Evolutionary conservation across 2,329 filamentous ascomycete species (phyloP).

Genomic region (Ilyonectria mors-panacis): DNA sequence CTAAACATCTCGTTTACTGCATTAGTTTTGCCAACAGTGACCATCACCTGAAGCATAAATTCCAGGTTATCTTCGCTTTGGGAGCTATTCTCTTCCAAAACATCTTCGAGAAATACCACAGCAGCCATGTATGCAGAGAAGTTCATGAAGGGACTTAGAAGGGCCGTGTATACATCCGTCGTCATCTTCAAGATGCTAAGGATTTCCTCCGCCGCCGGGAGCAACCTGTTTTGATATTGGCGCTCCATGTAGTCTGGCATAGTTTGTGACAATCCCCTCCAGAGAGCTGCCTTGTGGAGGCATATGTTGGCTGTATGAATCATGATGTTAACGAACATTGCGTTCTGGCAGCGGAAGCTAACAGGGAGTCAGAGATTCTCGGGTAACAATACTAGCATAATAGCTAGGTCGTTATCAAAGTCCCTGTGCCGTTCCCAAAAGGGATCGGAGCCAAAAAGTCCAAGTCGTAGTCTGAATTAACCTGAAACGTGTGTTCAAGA

Average conservation of each 20-base stretch:
- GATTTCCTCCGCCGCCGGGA: constrained; percentile 85
- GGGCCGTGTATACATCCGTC: constrained; percentile 37
- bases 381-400: constrained; percentile 81
- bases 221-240: constrained; percentile 72
- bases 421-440: constrained; percentile 87
- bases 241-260: constrained; percentile 55
- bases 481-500: constrained; percentile 77
- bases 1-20: constrained; percentile 78
- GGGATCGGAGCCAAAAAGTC: constrained; percentile 49
- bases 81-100: constrained; percentile 72
- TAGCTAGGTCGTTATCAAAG: constrained; percentile 82
- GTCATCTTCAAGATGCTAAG: constrained; percentile 79
- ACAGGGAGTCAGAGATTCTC: constrained; percentile 77
- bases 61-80: constrained; percentile 68
- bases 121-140: constrained; percentile 81
- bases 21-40: constrained; percentile 74
- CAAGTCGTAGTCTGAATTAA: constrained; percentile 71
- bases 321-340: constrained; percentile 85
- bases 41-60: constrained; percentile 76
- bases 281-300: constrained; percentile 85
- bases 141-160: constrained; percentile 79
- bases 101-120: constrained; percentile 80
- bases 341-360: constrained; percentile 75
- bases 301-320: constrained; percentile 88
- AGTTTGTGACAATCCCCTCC: constrained; percentile 69